phyloP scores from a whole-genome alignment of 805 yeast species.

The Suhomyces pyralidae region DNA sequence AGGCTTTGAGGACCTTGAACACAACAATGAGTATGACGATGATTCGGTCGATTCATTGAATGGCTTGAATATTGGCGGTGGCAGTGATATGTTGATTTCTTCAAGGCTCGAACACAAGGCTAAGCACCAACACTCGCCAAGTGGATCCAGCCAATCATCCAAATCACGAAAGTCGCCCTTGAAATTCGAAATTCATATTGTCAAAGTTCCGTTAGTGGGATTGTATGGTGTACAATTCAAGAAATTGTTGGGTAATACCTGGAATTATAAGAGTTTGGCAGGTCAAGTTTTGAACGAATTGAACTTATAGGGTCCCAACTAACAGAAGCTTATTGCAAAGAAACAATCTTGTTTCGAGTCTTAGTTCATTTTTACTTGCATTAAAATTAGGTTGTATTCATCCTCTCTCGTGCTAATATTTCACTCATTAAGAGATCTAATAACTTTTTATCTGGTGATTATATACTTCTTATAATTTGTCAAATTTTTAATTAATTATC shows the following conservation, averaged over 20 bases:
- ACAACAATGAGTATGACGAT: slow-evolving; percentile 33
- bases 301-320: slow-evolving; percentile 42
- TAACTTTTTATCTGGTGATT: not conserved
- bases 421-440: not conserved
- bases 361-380: not conserved
- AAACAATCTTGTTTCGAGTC: no score
- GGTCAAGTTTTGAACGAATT: slow-evolving; percentile 74
- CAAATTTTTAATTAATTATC: not conserved
- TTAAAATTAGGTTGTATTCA: not conserved
- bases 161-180: slow-evolving; percentile 49
- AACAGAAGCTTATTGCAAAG: no score
- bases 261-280: slow-evolving; percentile 91
- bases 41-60: slow-evolving; percentile 60
- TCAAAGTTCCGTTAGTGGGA: slow-evolving; percentile 86
- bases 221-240: slow-evolving; percentile 93
- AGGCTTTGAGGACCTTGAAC: slow-evolving; percentile 31
- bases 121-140: slow-evolving; percentile 31
- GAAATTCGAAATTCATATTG: slow-evolving; percentile 87
- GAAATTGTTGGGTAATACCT: slow-evolving; percentile 88
- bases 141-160: slow-evolving; percentile 15
- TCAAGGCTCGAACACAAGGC: slow-evolving; percentile 55
- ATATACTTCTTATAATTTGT: not conserved
- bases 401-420: not conserved
- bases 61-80: slow-evolving; percentile 47
- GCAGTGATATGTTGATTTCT: slow-evolving; percentile 59